These are phyloP conservation scores for Podila minutissima DNA, from an alignment of 192 early-diverging fungal species.

Conservation along the genomic window DNA sequence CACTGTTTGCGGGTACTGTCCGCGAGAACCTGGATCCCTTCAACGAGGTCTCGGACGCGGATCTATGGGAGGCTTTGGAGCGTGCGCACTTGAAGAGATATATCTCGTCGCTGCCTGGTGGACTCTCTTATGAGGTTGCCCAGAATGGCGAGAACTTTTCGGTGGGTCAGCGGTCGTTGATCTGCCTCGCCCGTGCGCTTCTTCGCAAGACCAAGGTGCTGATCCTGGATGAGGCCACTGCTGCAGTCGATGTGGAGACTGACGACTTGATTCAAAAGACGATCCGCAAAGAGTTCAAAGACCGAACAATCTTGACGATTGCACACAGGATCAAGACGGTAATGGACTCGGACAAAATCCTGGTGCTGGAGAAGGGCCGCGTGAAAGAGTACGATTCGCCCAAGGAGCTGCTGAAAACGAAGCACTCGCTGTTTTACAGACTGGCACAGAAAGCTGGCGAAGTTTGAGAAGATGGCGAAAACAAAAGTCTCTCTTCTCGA, in stretches of 20 bases:
- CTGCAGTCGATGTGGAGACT: conserved; percentile 63
- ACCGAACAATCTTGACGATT: conserved; percentile 67
- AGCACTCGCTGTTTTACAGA: conserved; percentile 30
- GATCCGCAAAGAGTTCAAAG: conserved; percentile 55
- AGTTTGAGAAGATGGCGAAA: neutral
- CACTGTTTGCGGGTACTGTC: conserved; percentile 59
- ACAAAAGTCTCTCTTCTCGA: neutral
- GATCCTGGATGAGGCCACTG: conserved; percentile 90
- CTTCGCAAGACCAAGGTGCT: conserved; percentile 61
- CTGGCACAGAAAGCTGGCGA: conserved; percentile 40
- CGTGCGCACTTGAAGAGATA: conserved; percentile 71
- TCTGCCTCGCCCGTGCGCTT: neutral
- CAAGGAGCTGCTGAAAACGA: conserved; percentile 10
- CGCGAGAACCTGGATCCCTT: conserved; percentile 94
- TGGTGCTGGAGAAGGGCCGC: conserved; percentile 55
- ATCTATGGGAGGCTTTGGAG: conserved; percentile 78
- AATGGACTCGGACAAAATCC: conserved; percentile 56
- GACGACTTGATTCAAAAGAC: conserved; percentile 54
- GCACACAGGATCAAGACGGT: conserved; percentile 64
- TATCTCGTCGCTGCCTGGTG: conserved; percentile 44
- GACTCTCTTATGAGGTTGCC: conserved; percentile 74
- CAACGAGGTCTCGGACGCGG: conserved; percentile 74
- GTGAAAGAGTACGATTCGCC: conserved; percentile 52
- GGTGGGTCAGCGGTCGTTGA: conserved; percentile 53
- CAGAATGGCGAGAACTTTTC: conserved; percentile 74